phyloP scores from a whole-genome alignment of 495 filamentous ascomycete species.

The Terfezia boudieri region DNA sequence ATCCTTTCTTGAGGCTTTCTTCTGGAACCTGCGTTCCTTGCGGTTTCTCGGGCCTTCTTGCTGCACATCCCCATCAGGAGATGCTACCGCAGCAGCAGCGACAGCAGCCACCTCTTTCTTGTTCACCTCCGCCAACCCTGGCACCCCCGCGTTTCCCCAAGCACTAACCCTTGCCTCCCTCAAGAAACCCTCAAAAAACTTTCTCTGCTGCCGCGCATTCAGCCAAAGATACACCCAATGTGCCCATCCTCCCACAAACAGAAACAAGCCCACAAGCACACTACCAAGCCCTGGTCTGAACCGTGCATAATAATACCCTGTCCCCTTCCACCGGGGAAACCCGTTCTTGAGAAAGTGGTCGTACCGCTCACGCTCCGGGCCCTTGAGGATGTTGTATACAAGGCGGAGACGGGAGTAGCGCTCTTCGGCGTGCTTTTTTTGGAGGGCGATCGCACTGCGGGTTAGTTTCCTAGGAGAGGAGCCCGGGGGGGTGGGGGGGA shows the following conservation, averaged over 20 bases:
- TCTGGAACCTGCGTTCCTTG: slow-evolving; percentile 60
- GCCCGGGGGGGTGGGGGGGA: slow-evolving; percentile 31
- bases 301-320: slow-evolving; percentile 89
- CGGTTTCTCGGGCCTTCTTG: slow-evolving; percentile 44
- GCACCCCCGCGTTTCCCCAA: slow-evolving; percentile 47
- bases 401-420: slow-evolving; percentile 63
- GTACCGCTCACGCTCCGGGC: slow-evolving; percentile 60
- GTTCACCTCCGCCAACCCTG: slow-evolving; percentile 19
- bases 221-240: slow-evolving; percentile 72
- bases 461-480: slow-evolving; percentile 30
- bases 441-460: slow-evolving; percentile 38
- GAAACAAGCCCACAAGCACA: slow-evolving; percentile 61
- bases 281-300: slow-evolving; percentile 76
- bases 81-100: slow-evolving; percentile 22
- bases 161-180: slow-evolving; percentile 67
- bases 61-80: slow-evolving; percentile 25
- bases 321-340: slow-evolving; percentile 89
- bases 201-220: slow-evolving; percentile 66
- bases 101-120: slow-evolving; percentile 1
- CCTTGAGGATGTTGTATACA: slow-evolving; percentile 65
- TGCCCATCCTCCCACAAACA: slow-evolving; percentile 58
- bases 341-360: slow-evolving; percentile 88
- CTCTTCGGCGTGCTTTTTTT: slow-evolving; percentile 39
- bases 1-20: slow-evolving; percentile 14
- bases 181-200: slow-evolving; percentile 81